Base-by-base conservation (phyloP, 768 basidiomycete genomes). In the Russula compacta region DNA sequence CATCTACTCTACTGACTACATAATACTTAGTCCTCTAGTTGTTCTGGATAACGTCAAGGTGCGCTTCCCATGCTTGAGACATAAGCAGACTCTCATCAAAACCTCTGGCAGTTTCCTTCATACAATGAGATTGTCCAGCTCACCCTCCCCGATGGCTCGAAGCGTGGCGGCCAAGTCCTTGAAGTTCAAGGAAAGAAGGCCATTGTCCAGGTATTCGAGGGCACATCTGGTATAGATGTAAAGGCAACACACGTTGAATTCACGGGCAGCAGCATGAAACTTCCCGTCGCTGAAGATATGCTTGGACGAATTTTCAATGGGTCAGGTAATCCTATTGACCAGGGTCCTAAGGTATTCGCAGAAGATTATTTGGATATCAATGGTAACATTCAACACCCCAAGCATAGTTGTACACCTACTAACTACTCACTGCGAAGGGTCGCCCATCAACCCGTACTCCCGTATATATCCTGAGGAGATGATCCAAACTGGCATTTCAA, bases 381-480 rank as follows among this genome's bases (percentile, higher is more conserved):
- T 75, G 97, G 97, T 89, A 67, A 66, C 87, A 69, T 38, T 11
- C 58, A 65, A 21, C 58, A 65, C 39, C 35, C 59, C 15, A 8
- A 55, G 10, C 58, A 46, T 50, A 17, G 49, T 47, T 44, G 24
- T 47, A 58, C 21, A 52, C 60, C 29, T 38, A 32, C 46, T 42
- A 6, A 47, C 33, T 24, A 33, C 60, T 38, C 53, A 66, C 38
- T 47, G 9, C 5, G 32, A 65, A 95, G 95, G 95, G 63, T 95
- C 93, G 5, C 97, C 97, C 47, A 99, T 98, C 77, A 99, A 95
- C 73, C 93, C 93, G 21, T 95, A 86, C 74, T 92, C 91, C 64
- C 94, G 97, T 72, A 98, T 98, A 77, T 98, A 99, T 78, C 97
- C 97, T 62, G 97, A 98, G 76, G 97, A 99, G 77, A 99, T 99